Evolutionary conservation across 176 grass and related monocot genomes (phyloP), one percentile per base, ranked within the genome.

Genomic region (barley (Hordeum vulgare)): DNA sequence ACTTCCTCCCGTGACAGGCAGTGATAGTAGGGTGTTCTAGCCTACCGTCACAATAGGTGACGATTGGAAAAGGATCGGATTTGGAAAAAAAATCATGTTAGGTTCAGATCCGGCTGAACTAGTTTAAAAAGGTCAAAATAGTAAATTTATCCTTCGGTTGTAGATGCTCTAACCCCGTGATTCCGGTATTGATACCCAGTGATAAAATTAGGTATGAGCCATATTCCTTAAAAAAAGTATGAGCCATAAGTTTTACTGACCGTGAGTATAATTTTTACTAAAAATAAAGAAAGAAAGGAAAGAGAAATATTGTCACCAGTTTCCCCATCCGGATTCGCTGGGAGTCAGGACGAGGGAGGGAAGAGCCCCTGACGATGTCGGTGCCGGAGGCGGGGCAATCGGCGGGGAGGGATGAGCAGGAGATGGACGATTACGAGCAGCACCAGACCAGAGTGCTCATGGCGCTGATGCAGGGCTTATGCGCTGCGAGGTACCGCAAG

Each of bases 381-480:
- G 61, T 57, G 56, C 83, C 78, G 72, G 71, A 85, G 88, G 64
- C 71, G 63, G 83, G 77, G 24, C 78, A 81, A 61, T 35, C 86
- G 13, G 35, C 64, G 56, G 88, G 61, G 78, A 77, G 72, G 72
- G 78, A 82, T 47, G 87, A 72, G 41, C 54, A 58, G 11, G 74
- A 40, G 58, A 64, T 66, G 44, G 81, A 79, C 58, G 66, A 75
- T 10, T 80, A 89, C 47, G 76, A 90, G 73, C 88, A 83, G 84
- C 74, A 79, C 65, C 79, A 86, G 79, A 49, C 79, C 34, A 81
- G 74, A 59, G 58, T 77, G 73, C 73, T 86, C 74, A 73, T 73
- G 74, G 86, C 81, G 17, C 79, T 85, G 34, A 80, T 91, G 77
- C 92, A 89, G 86, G 81, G 84, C 67, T 45, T 94, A 26, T 85